Conservation (phyloP, 1,284 basidiomycete genomes). For the Serendipita sp. region DNA sequence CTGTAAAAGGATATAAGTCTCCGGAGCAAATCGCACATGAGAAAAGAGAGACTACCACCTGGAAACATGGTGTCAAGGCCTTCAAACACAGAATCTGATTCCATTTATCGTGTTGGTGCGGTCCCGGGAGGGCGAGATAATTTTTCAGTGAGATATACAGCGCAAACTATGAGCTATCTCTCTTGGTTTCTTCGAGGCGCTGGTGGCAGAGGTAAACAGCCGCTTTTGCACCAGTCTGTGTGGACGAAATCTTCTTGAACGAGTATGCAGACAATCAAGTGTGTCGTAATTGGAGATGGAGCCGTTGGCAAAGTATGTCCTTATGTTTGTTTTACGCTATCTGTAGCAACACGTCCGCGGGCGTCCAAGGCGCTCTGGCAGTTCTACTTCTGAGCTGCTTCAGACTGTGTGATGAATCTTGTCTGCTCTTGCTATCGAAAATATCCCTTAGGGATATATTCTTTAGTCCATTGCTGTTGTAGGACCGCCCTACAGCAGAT, state of each 20-base stretch:
- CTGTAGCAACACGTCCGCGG: background rate
- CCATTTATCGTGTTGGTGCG: too few species aligned
- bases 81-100: background rate
- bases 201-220: background rate
- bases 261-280: conserved; percentile 91
- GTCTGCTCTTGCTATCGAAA: background rate
- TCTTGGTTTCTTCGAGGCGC: background rate
- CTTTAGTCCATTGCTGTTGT: too few species aligned
- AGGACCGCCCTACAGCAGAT: too few species aligned
- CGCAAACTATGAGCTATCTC: too few species aligned
- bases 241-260: background rate
- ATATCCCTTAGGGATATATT: too few species aligned
- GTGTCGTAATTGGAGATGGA: conserved; percentile 98
- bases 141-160: too few species aligned
- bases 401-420: conserved; percentile 2
- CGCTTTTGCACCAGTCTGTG: conserved; percentile 1
- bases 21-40: conserved; percentile 24
- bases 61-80: background rate
- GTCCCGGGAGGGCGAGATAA: too few species aligned
- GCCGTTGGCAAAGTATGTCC: conserved; percentile 91
- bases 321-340: conserved; percentile 7
- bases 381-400: background rate
- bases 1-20: background rate
- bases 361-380: background rate
- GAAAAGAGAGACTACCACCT: conserved; percentile 16